phyloP scores from a whole-genome alignment of 1,139 yeast species.

The Spathaspora sp. region DNA sequence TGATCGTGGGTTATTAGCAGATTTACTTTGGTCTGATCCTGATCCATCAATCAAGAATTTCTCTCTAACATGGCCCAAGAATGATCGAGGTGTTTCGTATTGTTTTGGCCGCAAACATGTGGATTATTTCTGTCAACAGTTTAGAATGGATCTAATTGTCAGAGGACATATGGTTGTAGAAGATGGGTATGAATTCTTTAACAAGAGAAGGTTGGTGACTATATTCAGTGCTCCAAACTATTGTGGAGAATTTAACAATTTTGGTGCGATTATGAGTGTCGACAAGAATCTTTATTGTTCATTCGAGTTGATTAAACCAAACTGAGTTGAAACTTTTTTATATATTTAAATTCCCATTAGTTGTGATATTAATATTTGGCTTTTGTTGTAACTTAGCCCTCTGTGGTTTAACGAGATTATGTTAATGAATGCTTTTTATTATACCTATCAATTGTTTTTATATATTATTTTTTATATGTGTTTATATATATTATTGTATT shows the following conservation, averaged over 20 bases:
- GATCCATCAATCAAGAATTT: constrained; percentile 53
- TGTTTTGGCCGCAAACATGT: constrained; percentile 77
- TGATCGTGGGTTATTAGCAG: constrained; percentile 77
- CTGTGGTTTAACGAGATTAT: constrained; percentile 1
- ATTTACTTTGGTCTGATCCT: constrained; percentile 87
- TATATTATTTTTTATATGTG: background rate
- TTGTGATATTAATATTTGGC: constrained; percentile 1
- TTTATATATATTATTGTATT: constrained; percentile 1
- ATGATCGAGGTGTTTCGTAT: constrained; percentile 85
- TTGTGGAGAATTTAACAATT: constrained; percentile 87
- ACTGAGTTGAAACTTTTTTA: background rate
- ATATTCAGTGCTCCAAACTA: constrained; percentile 87
- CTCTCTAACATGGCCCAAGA: constrained; percentile 63
- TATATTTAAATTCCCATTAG: background rate
- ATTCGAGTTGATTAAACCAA: constrained; percentile 77
- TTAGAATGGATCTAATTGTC: constrained; percentile 76
- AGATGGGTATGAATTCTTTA: constrained; percentile 88
- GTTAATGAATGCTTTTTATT: constrained; percentile 2
- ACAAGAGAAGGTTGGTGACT: constrained; percentile 74
- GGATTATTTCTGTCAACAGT: constrained; percentile 63
- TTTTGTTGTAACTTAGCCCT: background rate
- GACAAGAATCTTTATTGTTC: constrained; percentile 75
- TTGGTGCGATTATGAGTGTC: constrained; percentile 91
- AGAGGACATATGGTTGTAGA: constrained; percentile 94
- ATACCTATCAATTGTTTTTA: constrained; percentile 1